Conservation (phyloP, 1,284 basidiomycete genomes). For the Microbotryum silenes-acaulis region DNA sequence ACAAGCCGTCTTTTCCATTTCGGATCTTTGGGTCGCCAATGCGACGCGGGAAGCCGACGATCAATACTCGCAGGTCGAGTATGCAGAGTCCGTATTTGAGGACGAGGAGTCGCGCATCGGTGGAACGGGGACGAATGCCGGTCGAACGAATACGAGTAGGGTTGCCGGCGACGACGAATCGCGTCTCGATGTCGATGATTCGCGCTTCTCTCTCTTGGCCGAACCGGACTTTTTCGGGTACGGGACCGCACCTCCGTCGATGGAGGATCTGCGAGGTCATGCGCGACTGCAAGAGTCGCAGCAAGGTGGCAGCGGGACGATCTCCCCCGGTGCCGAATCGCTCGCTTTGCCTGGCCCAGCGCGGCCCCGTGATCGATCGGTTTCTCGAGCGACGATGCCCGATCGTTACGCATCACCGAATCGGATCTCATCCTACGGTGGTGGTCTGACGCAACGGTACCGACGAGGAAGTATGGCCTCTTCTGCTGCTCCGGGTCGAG, state of each 20-base stretch:
- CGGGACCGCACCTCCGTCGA: conserved; percentile 30
- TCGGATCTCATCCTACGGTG: conserved; percentile 11
- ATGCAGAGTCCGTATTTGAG: conserved; percentile 57
- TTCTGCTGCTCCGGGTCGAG: conserved; percentile 45
- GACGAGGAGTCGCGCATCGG: conserved; percentile 39
- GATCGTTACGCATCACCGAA: conserved; percentile 8
- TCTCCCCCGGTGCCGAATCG: too few species aligned
- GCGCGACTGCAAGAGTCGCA: conserved; percentile 17
- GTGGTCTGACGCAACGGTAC: not conserved
- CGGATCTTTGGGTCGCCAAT: conserved; percentile 86
- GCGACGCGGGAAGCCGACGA: conserved; percentile 77
- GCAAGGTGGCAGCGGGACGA: not conserved
- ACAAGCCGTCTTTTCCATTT: conserved; percentile 76
- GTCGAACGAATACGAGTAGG: not conserved
- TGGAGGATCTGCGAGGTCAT: conserved; percentile 28
- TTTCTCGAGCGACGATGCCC: conserved; percentile 13
- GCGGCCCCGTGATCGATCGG: conserved; percentile 18
- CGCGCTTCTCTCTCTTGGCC: not conserved
- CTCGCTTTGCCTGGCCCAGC: conserved; percentile 28
- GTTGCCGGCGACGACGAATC: conserved; percentile 4
- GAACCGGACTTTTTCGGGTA: conserved; percentile 21
- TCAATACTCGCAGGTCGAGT: conserved; percentile 37
- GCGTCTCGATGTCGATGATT: too few species aligned
- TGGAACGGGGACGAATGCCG: conserved; percentile 30
- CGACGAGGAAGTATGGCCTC: conserved; percentile 37